These are phyloP conservation scores for Ceratocystis alfenasii DNA, from an alignment of 2,329 filamentous ascomycete genomes.

Conservation along the genomic window DNA sequence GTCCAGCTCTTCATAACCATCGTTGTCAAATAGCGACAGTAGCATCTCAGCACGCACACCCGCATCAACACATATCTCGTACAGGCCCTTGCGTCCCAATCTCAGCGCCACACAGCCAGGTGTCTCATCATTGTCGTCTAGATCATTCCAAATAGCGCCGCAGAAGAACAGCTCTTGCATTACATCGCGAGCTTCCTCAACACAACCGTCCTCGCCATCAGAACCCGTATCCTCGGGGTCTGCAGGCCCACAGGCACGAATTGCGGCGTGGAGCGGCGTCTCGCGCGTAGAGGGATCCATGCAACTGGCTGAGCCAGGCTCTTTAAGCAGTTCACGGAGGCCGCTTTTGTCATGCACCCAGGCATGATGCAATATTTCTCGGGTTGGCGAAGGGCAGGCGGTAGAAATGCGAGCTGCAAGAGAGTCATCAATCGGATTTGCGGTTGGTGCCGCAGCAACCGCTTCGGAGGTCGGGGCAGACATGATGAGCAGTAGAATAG, in stretches of 20 bases:
- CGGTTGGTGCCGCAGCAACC: not conserved
- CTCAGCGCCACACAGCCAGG: constrained; percentile 73
- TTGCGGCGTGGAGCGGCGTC: constrained; percentile 79
- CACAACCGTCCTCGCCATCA: constrained; percentile 32
- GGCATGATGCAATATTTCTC: constrained; percentile 42
- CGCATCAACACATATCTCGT: constrained; percentile 74
- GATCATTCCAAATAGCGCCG: constrained; percentile 95
- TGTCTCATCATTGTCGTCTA: constrained; percentile 77
- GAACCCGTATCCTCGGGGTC: constrained; percentile 25
- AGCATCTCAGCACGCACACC: constrained; percentile 84
- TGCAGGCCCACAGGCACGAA: constrained; percentile 55
- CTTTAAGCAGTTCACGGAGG: constrained; percentile 57
- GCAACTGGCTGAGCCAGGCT: constrained; percentile 53
- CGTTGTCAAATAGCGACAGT: constrained; percentile 54
- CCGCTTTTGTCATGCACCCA: constrained; percentile 51
- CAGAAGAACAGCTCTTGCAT: constrained; percentile 68
- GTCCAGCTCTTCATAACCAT: constrained; percentile 63
- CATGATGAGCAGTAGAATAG: not conserved
- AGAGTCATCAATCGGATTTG: constrained; percentile 35
- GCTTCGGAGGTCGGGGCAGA: not conserved
- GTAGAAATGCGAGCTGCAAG: constrained; percentile 42
- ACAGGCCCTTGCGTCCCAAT: constrained; percentile 58
- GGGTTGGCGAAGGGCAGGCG: constrained; percentile 39
- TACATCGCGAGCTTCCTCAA: constrained; percentile 53
- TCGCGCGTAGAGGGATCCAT: constrained; percentile 78